Conservation (phyloP, 805 yeast genomes). For the Barnettozyma californica region DNA sequence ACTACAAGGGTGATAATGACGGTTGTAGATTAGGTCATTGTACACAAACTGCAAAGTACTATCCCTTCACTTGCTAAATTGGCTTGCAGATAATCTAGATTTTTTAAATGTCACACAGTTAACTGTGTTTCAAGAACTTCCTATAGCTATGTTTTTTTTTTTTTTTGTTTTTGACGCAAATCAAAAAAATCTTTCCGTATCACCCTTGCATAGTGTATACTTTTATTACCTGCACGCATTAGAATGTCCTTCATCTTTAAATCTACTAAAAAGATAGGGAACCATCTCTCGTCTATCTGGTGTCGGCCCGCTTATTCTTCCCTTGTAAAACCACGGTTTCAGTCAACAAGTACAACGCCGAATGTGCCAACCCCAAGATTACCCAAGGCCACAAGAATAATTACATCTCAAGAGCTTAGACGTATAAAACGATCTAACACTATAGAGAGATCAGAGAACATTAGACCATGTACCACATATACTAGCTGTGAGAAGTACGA, state of each 20-base stretch:
- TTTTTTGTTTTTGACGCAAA: too few relatives aligned
- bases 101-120: too few relatives aligned
- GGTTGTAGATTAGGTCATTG: too few relatives aligned
- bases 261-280: not conserved
- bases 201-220: not conserved
- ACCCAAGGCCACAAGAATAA: conserved; percentile 13
- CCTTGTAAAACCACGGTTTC: not conserved
- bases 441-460: conserved; percentile 3
- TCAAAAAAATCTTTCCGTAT: not conserved
- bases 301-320: not conserved
- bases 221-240: not conserved
- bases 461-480: conserved; percentile 55
- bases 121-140: too few relatives aligned
- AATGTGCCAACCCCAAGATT: not conserved
- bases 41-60: too few relatives aligned
- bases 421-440: conserved; percentile 9
- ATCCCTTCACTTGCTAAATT: too few relatives aligned
- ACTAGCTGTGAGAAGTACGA: conserved; percentile 73
- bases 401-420: conserved; percentile 13
- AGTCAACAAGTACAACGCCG: not conserved
- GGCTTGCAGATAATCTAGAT: too few relatives aligned
- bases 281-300: not conserved
- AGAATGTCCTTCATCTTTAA: not conserved
- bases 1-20: too few relatives aligned
- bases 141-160: too few relatives aligned